Evolutionary conservation across 768 basidiomycete species (phyloP), one percentile per base, ranked within the genome.

Genomic region (Tulasnella sp.): DNA sequence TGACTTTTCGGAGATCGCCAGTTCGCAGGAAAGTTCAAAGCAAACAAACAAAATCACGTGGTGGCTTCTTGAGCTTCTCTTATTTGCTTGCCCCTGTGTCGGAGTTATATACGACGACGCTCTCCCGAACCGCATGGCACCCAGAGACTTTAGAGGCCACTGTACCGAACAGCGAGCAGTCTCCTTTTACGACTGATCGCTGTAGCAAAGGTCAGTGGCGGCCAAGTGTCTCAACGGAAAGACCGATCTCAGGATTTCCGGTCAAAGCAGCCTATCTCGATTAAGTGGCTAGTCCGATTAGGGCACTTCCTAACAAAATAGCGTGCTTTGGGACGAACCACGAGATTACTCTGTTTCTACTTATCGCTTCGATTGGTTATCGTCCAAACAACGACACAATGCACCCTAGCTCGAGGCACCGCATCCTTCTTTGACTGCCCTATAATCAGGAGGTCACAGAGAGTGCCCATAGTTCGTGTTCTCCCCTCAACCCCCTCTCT

Each of bases 231-330:
- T 50, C 22, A 44, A 50, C 60, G 60, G 28, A 24, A 64, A 64
- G 12, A 18, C 20, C 60, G 60, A 28, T 64, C 31, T 64, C 9
- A 4, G 60, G 31, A 28, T 11, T 31, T 64, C 12, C 60, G 60
- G 60, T 34, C 20, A 34, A 64, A 64, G 60, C 60, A 64, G 60
- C 28, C 60, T 31, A 64, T 64, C 60, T 28, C 31, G 60, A 64
- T 64, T 64, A 28, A 60, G n/a, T 75, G 40, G 44, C 73, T 75
- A 75, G 73, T 75, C 73, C 73, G 40, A 75, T 75, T 75, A 75
- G 73, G 73, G 73, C 40, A 28, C 37, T 41, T 40, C 22, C 73
- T 8, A 31, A 18, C 73, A 75, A 50, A 75, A 42, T 42, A 75
- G 41, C 73, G 73, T 48, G 73, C 73, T 75, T 75, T 48, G 44